Percentiles rank a stretch among this genome's conserved stretches.
These are phyloP conservation scores for Phytophthora sp. DNA, from an alignment of 352 stramenopile genomes.

Conservation along the genomic window DNA sequence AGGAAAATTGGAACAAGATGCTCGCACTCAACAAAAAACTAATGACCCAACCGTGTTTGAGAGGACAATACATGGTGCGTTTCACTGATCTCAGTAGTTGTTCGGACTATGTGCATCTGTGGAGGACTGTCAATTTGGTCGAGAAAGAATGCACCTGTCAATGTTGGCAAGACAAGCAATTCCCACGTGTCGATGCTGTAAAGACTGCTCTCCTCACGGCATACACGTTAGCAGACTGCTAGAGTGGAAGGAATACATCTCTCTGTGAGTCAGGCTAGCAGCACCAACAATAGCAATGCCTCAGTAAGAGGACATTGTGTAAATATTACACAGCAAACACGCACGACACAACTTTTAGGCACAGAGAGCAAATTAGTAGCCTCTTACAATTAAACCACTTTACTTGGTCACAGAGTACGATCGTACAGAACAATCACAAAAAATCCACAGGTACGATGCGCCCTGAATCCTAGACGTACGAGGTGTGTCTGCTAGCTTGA, in stretches of 20 bases:
- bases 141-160: constrained; percentile 6
- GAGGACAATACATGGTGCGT: background rate
- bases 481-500: too few species aligned
- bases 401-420: too few species aligned
- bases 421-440: too few species aligned
- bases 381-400: too few species aligned
- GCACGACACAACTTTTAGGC: too few species aligned
- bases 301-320: too few species aligned
- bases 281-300: too few species aligned
- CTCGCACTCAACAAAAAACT: background rate
- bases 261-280: too few species aligned
- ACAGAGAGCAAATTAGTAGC: too few species aligned
- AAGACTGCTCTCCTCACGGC: constrained; percentile 9
- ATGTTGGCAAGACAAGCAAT: constrained; percentile 6
- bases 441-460: too few species aligned
- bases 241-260: background rate
- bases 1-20: background rate
- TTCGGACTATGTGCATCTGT: background rate
- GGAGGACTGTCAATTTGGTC: constrained; percentile 4
- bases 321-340: too few species aligned
- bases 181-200: constrained; percentile 6
- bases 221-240: constrained; percentile 10
- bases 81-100: constrained; percentile 5
- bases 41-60: background rate
- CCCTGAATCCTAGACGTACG: too few species aligned